phyloP scores from a whole-genome alignment of 768 basidiomycete species.

The Sistotremastrum suecicum region DNA sequence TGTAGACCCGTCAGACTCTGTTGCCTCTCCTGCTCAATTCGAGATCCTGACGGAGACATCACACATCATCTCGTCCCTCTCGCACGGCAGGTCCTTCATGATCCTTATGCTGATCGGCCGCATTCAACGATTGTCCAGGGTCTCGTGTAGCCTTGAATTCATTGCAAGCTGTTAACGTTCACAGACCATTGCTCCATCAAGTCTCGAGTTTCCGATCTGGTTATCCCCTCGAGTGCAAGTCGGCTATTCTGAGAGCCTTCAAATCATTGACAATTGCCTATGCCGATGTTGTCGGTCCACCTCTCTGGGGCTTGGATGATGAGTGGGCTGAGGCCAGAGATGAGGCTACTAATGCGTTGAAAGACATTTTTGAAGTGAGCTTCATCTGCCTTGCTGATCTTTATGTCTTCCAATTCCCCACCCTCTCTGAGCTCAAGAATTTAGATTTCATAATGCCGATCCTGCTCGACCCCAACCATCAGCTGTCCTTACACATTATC shows the following conservation, averaged over 20 bases:
- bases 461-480: constrained; percentile 28
- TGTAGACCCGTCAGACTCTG: constrained; percentile 11
- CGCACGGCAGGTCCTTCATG: constrained; percentile 36
- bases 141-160: constrained; percentile 45
- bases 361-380: constrained; percentile 45
- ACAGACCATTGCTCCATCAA: constrained; percentile 46
- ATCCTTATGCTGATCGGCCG: background rate
- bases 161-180: constrained; percentile 43
- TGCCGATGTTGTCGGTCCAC: constrained; percentile 57
- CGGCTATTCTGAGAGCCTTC: constrained; percentile 51
- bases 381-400: background rate
- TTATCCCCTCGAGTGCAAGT: constrained; percentile 26
- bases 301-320: constrained; percentile 49
- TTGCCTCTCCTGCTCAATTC: constrained; percentile 24
- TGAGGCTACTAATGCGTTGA: constrained; percentile 43
- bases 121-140: constrained; percentile 22
- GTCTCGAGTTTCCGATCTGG: constrained; percentile 32
- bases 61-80: constrained; percentile 58
- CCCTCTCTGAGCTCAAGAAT: constrained; percentile 31
- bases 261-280: constrained; percentile 43
- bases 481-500: constrained; percentile 35
- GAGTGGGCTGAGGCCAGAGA: constrained; percentile 24
- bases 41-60: constrained; percentile 59
- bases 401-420: background rate
- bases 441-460: constrained; percentile 58